These are phyloP conservation scores for Phytopythium chamaehyphon DNA, from an alignment of 352 stramenopile genomes.

Conservation along the genomic window DNA sequence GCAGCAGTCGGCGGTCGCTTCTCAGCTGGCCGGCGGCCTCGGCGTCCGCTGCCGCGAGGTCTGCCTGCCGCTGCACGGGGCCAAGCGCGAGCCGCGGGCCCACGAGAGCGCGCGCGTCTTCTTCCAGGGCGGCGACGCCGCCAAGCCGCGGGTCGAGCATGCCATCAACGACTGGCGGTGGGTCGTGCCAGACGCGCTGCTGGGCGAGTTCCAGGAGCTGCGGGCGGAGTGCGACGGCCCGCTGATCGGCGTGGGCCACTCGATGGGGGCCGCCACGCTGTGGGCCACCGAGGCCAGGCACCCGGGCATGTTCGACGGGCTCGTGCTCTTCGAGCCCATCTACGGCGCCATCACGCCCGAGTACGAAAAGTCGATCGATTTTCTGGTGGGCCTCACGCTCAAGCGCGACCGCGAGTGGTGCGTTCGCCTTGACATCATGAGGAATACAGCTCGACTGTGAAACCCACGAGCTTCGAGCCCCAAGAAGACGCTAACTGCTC, in stretches of 20 bases:
- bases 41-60: conserved; percentile 14
- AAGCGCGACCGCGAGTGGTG: conserved; percentile 33
- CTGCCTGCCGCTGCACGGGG: conserved; percentile 23
- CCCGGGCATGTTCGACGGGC: conserved; percentile 39
- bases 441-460: no score
- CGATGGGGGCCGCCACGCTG: conserved; percentile 35
- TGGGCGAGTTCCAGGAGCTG: conserved; percentile 13
- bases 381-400: conserved; percentile 30
- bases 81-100: conserved; percentile 19
- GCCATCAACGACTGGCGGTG: conserved; percentile 21
- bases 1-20: conserved; percentile 9
- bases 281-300: conserved; percentile 33
- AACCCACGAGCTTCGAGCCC: no score
- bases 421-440: not conserved
- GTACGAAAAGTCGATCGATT: conserved; percentile 18
- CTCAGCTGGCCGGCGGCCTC: conserved; percentile 4
- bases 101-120: conserved; percentile 14
- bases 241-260: conserved; percentile 35
- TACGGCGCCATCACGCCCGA: conserved; percentile 17
- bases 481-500: no score
- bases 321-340: conserved; percentile 46
- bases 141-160: conserved; percentile 16
- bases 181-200: conserved; percentile 12
- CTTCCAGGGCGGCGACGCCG: conserved; percentile 14
- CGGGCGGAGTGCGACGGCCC: conserved; percentile 5